Conservation (phyloP, 805 yeast genomes). For the Lipomyces lipofer region DNA sequence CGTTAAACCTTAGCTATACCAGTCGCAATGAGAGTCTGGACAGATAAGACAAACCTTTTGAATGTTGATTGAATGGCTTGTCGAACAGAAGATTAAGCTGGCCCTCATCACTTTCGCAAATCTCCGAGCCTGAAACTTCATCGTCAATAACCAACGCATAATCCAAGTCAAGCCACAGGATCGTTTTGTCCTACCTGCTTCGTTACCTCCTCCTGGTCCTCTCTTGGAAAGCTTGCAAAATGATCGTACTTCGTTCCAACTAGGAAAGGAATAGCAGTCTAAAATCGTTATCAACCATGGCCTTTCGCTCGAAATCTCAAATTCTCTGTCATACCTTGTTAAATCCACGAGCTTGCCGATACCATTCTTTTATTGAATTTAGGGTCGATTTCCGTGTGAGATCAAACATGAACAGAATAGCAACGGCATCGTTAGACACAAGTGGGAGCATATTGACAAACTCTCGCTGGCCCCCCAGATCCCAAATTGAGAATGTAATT, state of each 20-base stretch:
- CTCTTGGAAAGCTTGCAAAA: conserved; percentile 73
- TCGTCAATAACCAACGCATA: too few species aligned
- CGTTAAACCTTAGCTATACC: not conserved
- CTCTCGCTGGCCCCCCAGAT: conserved; percentile 92
- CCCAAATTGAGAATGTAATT: conserved; percentile 91
- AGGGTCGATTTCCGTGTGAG: conserved; percentile 81
- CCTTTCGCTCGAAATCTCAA: not conserved
- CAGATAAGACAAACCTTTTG: conserved; percentile 52
- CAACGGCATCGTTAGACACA: conserved; percentile 89
- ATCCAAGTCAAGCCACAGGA: not conserved
- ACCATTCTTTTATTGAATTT: conserved; percentile 92
- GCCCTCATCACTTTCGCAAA: conserved; percentile 91
- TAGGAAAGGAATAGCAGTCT: conserved; percentile 82
- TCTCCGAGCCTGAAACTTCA: conserved; percentile 53
- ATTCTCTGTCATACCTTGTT: conserved; percentile 48
- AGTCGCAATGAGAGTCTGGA: not conserved
- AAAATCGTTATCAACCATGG: not conserved
- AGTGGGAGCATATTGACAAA: conserved; percentile 93
- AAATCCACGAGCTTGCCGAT: conserved; percentile 83
- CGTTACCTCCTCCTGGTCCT: conserved; percentile 82
- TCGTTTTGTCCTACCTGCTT: conserved; percentile 45
- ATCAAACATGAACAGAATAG: conserved; percentile 87
- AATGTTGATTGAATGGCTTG: conserved; percentile 87
- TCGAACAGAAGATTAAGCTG: conserved; percentile 79
- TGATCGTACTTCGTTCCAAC: conserved; percentile 93